Evolutionary conservation across 2,329 filamentous ascomycete genomes (phyloP), one percentile per base, ranked within the genome.

Genomic region (Arachnomyces sp.): DNA sequence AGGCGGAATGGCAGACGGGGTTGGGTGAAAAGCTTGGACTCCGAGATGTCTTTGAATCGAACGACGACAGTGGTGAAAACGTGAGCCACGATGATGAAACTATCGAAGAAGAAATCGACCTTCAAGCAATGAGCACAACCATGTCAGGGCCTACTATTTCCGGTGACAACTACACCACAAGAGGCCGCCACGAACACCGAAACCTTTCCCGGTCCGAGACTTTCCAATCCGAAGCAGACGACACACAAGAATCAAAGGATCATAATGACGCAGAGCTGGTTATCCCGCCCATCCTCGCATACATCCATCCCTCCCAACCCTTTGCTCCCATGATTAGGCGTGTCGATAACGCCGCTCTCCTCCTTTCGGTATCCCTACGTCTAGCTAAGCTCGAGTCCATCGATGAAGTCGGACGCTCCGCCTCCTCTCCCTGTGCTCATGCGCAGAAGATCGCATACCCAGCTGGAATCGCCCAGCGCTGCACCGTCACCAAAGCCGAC

Each of bases 1-100:
- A 96, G 61, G 80, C 90, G 1, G 80, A 81, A 40, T 98, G 92
- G 92, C 89, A 96, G 61, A 71, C 76, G 3, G 85, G 86, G 0
- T 69, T 95, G 3, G 78, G 77, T 1, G 78, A 84, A 38, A 95
- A 94, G 62, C 72, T 96, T 6, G 77, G 80, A 1, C 67, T 95
- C 38, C 68, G 76, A 36, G 72, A 82, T 33, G 75, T 90, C 3
- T 71, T 92, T 36, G 49, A 60, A 7, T 55, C 63, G 1, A 61
- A 63, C 11, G 59, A 66, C 12, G 65, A 63, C 7, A 60, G 66
- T n/a, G 65, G 65, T 30, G 63, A 63, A 16, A 60, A 42, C 28
- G 56, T 51, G 21, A 60, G 56, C 43, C 55, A 61, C 17, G 60
- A 61, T 11, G 62, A 60, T 21, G 61, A 67, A 40, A 54, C 68